These are phyloP conservation scores for Arctostaphylos glauca DNA, from an alignment of 148 eudicot genomes.

Conservation along the genomic window DNA sequence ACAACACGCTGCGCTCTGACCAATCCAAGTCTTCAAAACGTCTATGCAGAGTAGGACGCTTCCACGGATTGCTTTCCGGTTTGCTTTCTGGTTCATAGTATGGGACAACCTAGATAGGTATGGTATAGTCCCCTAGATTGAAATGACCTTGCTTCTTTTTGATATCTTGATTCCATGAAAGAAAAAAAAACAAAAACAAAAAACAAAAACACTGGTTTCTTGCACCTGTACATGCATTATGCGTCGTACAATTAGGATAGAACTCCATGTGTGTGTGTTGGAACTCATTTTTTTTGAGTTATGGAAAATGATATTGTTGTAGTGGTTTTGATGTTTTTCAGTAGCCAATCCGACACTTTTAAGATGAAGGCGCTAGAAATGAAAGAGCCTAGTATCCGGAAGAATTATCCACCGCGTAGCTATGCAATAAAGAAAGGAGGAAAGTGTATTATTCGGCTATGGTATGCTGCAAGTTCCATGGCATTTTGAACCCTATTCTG, in stretches of 20 bases:
- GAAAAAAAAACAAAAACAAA: background rate
- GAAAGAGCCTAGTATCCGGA: background rate
- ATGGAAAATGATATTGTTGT: background rate
- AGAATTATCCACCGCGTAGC: background rate
- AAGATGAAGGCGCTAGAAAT: background rate
- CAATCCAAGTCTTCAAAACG: conserved; percentile 36
- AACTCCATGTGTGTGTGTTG: background rate
- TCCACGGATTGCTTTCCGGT: conserved; percentile 33
- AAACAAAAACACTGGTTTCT: background rate
- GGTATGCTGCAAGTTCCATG: conserved; percentile 28
- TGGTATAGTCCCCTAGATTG: background rate
- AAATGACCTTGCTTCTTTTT: background rate
- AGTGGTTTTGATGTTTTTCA: background rate
- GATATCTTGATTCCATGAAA: background rate
- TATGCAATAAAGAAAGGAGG: conserved; percentile 23
- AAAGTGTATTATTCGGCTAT: background rate
- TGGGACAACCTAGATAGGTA: background rate
- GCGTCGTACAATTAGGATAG: background rate
- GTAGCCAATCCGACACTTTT: conserved; percentile 6
- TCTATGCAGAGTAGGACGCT: conserved; percentile 37
- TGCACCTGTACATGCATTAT: background rate
- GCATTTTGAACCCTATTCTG: conserved; percentile 23
- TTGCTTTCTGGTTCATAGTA: conserved; percentile 25
- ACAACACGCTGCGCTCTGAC: conserved; percentile 33
- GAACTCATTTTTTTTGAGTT: background rate